Evolutionary conservation across 208 protist species (phyloP).

Genomic region (Porcisia hertigi): DNA sequence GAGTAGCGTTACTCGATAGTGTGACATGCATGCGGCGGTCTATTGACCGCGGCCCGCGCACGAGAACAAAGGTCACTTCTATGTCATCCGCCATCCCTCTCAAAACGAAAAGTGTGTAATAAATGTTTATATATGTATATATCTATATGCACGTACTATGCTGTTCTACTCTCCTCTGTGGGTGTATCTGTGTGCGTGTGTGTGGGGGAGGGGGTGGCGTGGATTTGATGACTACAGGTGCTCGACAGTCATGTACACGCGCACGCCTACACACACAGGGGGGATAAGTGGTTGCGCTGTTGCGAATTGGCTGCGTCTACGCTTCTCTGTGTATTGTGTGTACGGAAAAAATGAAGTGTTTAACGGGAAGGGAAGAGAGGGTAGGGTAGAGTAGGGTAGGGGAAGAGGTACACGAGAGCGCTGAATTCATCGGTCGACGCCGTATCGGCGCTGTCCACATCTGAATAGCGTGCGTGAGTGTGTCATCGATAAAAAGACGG

Average conservation of each 20-base stretch:
- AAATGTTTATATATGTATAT: not conserved
- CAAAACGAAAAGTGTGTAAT: not conserved
- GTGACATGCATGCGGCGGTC: slow-evolving; percentile 54
- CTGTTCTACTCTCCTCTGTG: not conserved
- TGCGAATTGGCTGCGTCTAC: not conserved
- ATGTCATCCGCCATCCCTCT: slow-evolving; percentile 19
- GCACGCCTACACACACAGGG: not conserved
- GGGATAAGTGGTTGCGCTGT: too few relatives aligned
- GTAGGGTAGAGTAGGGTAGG: not conserved
- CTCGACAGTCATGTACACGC: not conserved
- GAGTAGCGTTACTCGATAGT: slow-evolving; percentile 38
- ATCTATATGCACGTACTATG: not conserved
- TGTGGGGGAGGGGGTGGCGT: too few relatives aligned
- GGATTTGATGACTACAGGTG: too few relatives aligned
- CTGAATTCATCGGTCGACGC: not conserved
- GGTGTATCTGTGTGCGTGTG: not conserved
- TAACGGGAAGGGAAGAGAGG: not conserved
- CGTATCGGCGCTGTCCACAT: not conserved
- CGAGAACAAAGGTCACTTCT: slow-evolving; percentile 53
- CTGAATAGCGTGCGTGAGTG: not conserved
- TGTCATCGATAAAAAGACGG: not conserved
- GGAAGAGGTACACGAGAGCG: not conserved
- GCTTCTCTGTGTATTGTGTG: not conserved
- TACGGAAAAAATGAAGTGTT: too few relatives aligned
- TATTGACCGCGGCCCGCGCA: slow-evolving; percentile 54